phyloP scores from a whole-genome alignment of 75 land plant species.

The Pinus albicaulis region DNA sequence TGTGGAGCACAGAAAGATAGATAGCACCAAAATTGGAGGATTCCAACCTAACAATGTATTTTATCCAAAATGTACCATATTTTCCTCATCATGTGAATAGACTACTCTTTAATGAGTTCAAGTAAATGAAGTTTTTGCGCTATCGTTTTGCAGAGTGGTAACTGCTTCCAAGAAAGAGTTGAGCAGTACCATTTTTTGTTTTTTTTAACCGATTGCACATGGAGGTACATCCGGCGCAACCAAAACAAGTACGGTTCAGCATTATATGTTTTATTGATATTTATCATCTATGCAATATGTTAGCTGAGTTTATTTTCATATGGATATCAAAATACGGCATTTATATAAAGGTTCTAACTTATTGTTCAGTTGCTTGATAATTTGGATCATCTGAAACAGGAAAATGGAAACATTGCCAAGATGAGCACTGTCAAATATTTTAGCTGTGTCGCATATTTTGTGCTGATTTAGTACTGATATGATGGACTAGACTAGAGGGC shows the following conservation, averaged over 20 bases:
- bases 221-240: background rate
- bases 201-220: background rate
- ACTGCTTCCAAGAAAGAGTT: background rate
- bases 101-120: background rate
- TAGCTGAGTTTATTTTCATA: background rate
- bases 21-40: background rate
- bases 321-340: background rate
- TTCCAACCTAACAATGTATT: background rate
- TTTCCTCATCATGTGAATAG: background rate
- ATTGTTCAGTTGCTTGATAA: too few species aligned
- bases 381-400: too few species aligned
- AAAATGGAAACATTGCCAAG: too few species aligned
- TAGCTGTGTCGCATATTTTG: too few species aligned
- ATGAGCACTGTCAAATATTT: too few species aligned
- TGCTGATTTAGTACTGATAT: too few species aligned
- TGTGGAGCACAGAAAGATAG: background rate
- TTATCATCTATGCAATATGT: background rate
- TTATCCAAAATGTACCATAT: slow-evolving; percentile 4
- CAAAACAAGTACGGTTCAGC: background rate
- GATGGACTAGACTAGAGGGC: too few species aligned
- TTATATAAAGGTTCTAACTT: background rate
- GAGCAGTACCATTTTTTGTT: background rate
- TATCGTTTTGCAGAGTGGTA: background rate
- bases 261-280: background rate
- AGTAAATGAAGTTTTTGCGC: background rate